A percentile compares a stretch with the other conserved stretches of the same genome.
These are phyloP conservation scores for Aspergillus alliaceus DNA, from an alignment of 2,329 filamentous ascomycete species.

Conservation along the genomic window DNA sequence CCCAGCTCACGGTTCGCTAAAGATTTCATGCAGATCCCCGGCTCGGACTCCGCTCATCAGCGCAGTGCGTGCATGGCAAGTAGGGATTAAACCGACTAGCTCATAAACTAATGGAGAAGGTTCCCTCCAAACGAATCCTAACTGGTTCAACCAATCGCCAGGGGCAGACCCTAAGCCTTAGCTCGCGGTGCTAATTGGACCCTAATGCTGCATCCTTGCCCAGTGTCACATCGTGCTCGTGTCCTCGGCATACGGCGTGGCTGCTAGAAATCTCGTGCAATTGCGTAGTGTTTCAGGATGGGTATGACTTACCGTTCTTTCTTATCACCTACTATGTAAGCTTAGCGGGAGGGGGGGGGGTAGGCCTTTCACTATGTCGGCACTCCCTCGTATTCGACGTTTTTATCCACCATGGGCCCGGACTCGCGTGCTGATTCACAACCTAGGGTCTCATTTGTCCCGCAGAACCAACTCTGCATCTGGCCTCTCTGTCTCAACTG, in stretches of 20 bases:
- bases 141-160: not conserved
- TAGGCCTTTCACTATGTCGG: too few species aligned
- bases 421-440: not conserved
- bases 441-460: not conserved
- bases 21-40: not conserved
- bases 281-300: not conserved
- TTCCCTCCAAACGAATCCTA: not conserved
- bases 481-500: not conserved
- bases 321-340: too few species aligned
- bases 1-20: not conserved
- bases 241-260: not conserved
- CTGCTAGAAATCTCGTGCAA: not conserved
- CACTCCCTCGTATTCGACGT: not conserved
- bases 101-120: not conserved
- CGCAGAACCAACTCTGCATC: too few species aligned
- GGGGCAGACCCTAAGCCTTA: not conserved
- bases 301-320: too few species aligned
- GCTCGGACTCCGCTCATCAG: not conserved
- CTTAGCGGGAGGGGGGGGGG: too few species aligned
- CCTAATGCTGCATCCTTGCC: not conserved
- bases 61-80: not conserved
- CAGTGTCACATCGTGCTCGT: not conserved
- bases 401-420: not conserved
- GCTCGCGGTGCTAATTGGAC: not conserved
- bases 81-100: not conserved